Conservation (phyloP, 2,329 filamentous ascomycete species). For the Aspergillus tubingensis region DNA sequence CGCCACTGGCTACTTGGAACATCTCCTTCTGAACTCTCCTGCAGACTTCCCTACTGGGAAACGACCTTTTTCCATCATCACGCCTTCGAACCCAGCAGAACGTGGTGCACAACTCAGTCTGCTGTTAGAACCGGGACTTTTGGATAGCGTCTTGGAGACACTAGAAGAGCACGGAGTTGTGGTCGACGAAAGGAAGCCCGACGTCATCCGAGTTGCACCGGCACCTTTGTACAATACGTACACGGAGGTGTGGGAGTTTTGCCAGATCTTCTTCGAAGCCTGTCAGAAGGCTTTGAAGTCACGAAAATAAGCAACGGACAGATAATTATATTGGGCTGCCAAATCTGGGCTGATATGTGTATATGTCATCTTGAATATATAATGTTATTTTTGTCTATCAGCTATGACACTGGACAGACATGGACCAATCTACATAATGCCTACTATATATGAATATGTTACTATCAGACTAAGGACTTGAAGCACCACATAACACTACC, state of each 20-base stretch:
- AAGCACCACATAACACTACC: background rate
- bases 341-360: background rate
- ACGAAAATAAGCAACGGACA: conserved; percentile 11
- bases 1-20: conserved; percentile 75
- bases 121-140: conserved; percentile 64
- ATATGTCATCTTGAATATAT: background rate
- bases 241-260: conserved; percentile 68
- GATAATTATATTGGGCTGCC: background rate
- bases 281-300: conserved; percentile 43
- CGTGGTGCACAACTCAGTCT: conserved; percentile 80
- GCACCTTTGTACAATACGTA: conserved; percentile 83
- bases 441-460: no score
- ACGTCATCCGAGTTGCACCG: conserved; percentile 81
- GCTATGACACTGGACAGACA: background rate
- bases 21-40: conserved; percentile 55
- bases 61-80: conserved; percentile 64
- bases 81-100: conserved; percentile 66
- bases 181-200: conserved; percentile 80
- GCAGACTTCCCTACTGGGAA: conserved; percentile 29
- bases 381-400: no score
- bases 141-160: conserved; percentile 66
- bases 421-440: no score
- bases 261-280: conserved; percentile 54
- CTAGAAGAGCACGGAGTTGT: conserved; percentile 71
- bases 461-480: no score